phyloP scores from a whole-genome alignment of 1,284 basidiomycete species.

The Sporisorium reilianum region DNA sequence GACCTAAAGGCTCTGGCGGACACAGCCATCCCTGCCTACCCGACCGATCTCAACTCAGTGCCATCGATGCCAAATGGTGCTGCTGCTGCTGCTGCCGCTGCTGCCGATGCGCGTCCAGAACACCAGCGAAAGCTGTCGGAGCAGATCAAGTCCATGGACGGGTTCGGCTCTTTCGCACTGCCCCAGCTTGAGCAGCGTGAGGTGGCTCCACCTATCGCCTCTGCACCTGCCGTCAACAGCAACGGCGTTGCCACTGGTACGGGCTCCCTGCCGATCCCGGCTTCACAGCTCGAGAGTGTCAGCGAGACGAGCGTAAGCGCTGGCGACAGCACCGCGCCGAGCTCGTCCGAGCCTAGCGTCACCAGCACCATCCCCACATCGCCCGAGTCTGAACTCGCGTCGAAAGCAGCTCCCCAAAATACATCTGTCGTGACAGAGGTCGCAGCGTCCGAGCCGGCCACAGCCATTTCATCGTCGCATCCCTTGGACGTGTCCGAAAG shows the following conservation, averaged over 20 bases:
- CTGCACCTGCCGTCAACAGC: too few relatives aligned
- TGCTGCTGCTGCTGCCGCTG: background rate
- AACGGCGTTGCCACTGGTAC: too few relatives aligned
- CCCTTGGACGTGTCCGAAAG: conserved; percentile 26
- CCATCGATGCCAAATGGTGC: conserved; percentile 7
- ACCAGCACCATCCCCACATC: conserved; percentile 55
- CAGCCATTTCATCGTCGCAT: conserved; percentile 9
- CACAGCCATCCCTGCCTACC: conserved; percentile 30
- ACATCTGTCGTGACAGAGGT: conserved; percentile 9
- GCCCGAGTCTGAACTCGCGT: conserved; percentile 20
- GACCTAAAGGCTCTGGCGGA: conserved; percentile 42
- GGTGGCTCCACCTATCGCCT: conserved; percentile 4
- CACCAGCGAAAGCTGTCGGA: conserved; percentile 27
- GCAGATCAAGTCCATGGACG: conserved; percentile 28
- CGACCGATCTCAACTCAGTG: conserved; percentile 2
- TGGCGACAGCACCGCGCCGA: conserved; percentile 6
- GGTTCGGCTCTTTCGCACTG: conserved; percentile 28
- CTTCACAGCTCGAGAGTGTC: too few relatives aligned
- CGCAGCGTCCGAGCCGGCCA: conserved; percentile 2
- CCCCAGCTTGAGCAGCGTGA: conserved; percentile 24
- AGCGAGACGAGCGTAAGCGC: conserved; percentile 12
- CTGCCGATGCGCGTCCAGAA: conserved; percentile 16
- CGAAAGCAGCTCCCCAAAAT: background rate
- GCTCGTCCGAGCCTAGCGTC: conserved; percentile 49
- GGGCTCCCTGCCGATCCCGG: too few relatives aligned